Base-by-base conservation (phyloP, 169 alveolate species). In the Fabrea salina region DNA sequence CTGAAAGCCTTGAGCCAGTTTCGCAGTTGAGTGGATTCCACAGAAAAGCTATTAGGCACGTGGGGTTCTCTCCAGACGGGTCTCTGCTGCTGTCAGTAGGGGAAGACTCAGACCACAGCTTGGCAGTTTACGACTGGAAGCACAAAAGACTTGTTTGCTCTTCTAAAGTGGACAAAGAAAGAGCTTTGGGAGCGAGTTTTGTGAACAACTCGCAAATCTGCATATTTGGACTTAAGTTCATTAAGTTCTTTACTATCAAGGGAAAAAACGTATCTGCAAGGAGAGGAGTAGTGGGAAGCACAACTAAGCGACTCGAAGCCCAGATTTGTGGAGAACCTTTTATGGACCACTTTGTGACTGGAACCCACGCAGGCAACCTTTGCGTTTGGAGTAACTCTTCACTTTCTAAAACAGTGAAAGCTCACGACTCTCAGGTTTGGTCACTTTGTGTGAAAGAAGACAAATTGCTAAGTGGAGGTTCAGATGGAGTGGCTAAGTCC, bases 61-160 rank as follows among this genome's bases (percentile, higher is more conserved):
- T 91, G 19, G 81, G 84, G 57, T 93, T 93, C 77, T 88, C 94
- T 35, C 94, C 95, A 25, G 75, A 76, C 74, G 97, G 96, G 5
- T 80, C 83, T 25, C 68, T 81, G 53, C 61, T 93, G 32, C 64
- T 90, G 4, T 85, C 95, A 0, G 85, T 90, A 22, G 97, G 97
- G 0, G 85, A 89, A 71, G 96, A 93, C 82, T 94, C 88, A 83
- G 87, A 82, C 86, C 92, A 93, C 74, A 91, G 95, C 1, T 64
- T 89, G 5, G 93, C 95, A 43, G 84, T 93, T 35, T 86, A 85
- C 75, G 94, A 91, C 57, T 90, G 95, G 95, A 77, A 82, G 44
- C 56, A 70, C 33, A 79, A 79, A 32, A 61, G 84, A 59, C 47
- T 85, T 33, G 71, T 86, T 0, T 33, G 86, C 27, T 89, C 87